Evolutionary conservation across 2,329 filamentous ascomycete genomes (phyloP), one percentile per base, ranked within the genome.

Genomic region (Monosporascus sp.): DNA sequence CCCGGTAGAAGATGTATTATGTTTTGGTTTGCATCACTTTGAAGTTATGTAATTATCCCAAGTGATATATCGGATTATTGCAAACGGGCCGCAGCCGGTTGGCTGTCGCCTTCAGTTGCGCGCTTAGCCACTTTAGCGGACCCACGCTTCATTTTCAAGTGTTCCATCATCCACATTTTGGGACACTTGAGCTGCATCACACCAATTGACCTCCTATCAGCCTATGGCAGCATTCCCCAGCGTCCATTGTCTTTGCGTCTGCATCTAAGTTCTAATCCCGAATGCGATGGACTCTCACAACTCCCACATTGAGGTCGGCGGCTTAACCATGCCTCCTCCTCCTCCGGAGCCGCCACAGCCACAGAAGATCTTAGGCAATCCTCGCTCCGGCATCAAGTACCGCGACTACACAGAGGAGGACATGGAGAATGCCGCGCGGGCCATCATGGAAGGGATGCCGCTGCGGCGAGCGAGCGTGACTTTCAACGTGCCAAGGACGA

Each of bases 401-500:
- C 60, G 59, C 37, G 47, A 57, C 7, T 65, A 62, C 55, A 60
- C 51, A 11, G 58, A 56, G 38, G 60, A 58, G n/a, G 58, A 60
- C 41, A 58, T 65, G 50, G 46, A 43, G 14, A 37, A 46, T 1
- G 62, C 60, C 20, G 52, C 52, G 8, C 45, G 47, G 16, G 60
- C 59, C 20, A 58, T 65, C 24, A 47, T 54, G 16, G 50, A 58
- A n/a, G 60, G 60, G 27, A 52, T 65, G 31, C 61, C 58, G 11
- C 53, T 65, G 9, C 59, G 61, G 35, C 59, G 62, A 44, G 60
- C 62, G 1, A 58, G 61, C 11, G 37, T 41, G 0, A 51, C 54
- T 9, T 64, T 57, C 58, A 52, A 55, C n/a, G 57, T 65, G 6
- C 61, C 61, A 17, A 65, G 61, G 50, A 63, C 58, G 7, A 61